Percentiles rank a stretch among this genome's conserved stretches.
Conservation (phyloP, 179 eudicot species). For the Heliamphora pulchella region DNA sequence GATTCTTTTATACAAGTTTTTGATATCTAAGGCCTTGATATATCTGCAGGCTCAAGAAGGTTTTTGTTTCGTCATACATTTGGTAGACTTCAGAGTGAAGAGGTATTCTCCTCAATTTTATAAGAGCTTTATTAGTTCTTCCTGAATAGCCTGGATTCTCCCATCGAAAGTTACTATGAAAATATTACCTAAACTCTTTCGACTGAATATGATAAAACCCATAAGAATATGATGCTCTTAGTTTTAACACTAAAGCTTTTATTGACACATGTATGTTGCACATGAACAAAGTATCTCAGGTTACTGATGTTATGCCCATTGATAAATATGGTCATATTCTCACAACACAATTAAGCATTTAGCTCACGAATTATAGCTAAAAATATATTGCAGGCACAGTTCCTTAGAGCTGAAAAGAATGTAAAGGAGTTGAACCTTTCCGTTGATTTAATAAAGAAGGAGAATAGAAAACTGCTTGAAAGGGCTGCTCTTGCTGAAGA, state of each 20-base stretch:
- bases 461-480: slow-evolving; percentile 77
- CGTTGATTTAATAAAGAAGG: slow-evolving; percentile 81
- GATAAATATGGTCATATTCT: background rate
- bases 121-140: background rate
- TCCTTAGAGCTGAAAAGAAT: slow-evolving; percentile 68
- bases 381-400: slow-evolving; percentile 54
- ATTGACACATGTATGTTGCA: background rate
- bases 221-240: background rate
- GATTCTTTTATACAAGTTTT: background rate
- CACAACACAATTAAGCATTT: slow-evolving; percentile 1
- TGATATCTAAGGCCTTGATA: slow-evolving; percentile 13
- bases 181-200: too few species aligned
- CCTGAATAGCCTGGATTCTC: too few species aligned
- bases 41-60: slow-evolving; percentile 74
- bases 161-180: too few species aligned
- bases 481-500: slow-evolving; percentile 84
- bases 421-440: slow-evolving; percentile 58
- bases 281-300: background rate
- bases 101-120: slow-evolving; percentile 42
- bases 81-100: slow-evolving; percentile 88
- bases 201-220: too few species aligned
- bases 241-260: background rate
- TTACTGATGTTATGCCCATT: background rate
- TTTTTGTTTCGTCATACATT: slow-evolving; percentile 77
- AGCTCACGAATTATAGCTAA: background rate